Evolutionary conservation across 352 stramenopile genomes (phyloP).

Genomic region (Globisporangium spiculum): DNA sequence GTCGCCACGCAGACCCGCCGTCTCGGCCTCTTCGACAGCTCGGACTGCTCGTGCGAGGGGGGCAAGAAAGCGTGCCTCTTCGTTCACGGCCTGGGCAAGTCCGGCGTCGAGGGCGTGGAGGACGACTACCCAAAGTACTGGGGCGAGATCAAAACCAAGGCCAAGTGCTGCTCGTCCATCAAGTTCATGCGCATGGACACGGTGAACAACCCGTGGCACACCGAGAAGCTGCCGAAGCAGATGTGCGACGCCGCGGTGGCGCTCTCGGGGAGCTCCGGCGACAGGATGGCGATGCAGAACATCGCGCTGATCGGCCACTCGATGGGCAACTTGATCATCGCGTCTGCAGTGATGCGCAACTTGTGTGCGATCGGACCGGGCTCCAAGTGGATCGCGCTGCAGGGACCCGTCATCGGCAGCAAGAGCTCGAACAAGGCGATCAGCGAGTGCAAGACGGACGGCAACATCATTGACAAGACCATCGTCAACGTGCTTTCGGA

Average conservation of each 20-base stretch:
- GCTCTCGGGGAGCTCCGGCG: constrained; percentile 9
- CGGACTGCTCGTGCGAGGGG: not conserved
- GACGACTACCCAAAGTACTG: constrained; percentile 21
- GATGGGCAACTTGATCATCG: constrained; percentile 37
- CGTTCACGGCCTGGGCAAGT: constrained; percentile 8
- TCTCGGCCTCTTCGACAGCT: not conserved
- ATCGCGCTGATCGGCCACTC: constrained; percentile 38
- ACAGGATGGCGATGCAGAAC: constrained; percentile 14
- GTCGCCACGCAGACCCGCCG: not conserved
- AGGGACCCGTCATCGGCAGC: constrained; percentile 29
- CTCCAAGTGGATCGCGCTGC: constrained; percentile 42
- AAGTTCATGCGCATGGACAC: constrained; percentile 35
- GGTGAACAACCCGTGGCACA: constrained; percentile 28
- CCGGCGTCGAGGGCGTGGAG: constrained; percentile 1
- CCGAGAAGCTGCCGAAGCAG: constrained; percentile 18
- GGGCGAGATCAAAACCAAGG: constrained; percentile 16
- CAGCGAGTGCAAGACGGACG: constrained; percentile 9
- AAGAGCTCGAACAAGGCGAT: constrained; percentile 24
- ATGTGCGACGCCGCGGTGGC: constrained; percentile 24
- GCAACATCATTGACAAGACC: constrained; percentile 3
- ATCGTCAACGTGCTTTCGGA: constrained; percentile 12
- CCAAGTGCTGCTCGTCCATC: constrained; percentile 28
- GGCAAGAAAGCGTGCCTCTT: constrained; percentile 12
- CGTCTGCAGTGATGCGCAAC: constrained; percentile 20
- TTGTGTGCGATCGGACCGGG: constrained; percentile 27